Percentiles rank a stretch among this genome's conserved stretches.
phyloP scores from a whole-genome alignment of 2,329 filamentous ascomycete genomes.

The Phialocephala sp. region DNA sequence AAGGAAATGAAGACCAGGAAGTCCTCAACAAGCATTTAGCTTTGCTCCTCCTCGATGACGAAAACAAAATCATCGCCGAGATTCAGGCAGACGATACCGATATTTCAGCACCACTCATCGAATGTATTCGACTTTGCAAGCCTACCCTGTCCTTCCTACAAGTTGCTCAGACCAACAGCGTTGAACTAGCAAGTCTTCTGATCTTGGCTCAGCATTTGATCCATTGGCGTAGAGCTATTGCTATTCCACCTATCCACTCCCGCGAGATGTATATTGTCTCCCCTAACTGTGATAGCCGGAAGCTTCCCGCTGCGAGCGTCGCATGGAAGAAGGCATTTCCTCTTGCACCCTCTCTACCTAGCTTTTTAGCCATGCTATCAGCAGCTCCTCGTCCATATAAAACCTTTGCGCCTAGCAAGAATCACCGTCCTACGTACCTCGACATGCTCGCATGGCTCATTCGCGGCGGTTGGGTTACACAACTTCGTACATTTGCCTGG shows the following conservation, averaged over 20 bases:
- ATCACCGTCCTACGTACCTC: slow-evolving; percentile 86
- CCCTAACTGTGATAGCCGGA: slow-evolving; percentile 81
- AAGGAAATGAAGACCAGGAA: slow-evolving; percentile 67
- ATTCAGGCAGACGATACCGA: slow-evolving; percentile 80
- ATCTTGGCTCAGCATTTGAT: slow-evolving; percentile 92
- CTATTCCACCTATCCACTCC: slow-evolving; percentile 88
- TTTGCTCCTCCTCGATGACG: slow-evolving; percentile 82
- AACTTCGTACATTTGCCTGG: slow-evolving; percentile 90
- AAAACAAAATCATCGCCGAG: slow-evolving; percentile 73
- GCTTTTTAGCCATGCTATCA: slow-evolving; percentile 85
- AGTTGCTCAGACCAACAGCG: slow-evolving; percentile 71
- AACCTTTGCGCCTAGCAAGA: slow-evolving; percentile 82
- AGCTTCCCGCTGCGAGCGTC: slow-evolving; percentile 70
- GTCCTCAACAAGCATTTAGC: slow-evolving; percentile 87
- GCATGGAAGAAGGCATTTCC: slow-evolving; percentile 82
- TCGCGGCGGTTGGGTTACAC: slow-evolving; percentile 90
- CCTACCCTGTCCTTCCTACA: slow-evolving; percentile 73
- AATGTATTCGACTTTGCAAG: slow-evolving; percentile 78
- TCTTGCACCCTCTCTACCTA: slow-evolving; percentile 79
- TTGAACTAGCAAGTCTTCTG: slow-evolving; percentile 81
- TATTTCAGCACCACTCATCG: slow-evolving; percentile 77
- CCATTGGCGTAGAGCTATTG: slow-evolving; percentile 91
- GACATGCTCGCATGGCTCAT: slow-evolving; percentile 93
- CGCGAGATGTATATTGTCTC: slow-evolving; percentile 91
- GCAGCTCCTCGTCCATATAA: slow-evolving; percentile 83